Evolutionary conservation across 2,329 filamentous ascomycete species (phyloP).

Genomic region (Fusarium udum): DNA sequence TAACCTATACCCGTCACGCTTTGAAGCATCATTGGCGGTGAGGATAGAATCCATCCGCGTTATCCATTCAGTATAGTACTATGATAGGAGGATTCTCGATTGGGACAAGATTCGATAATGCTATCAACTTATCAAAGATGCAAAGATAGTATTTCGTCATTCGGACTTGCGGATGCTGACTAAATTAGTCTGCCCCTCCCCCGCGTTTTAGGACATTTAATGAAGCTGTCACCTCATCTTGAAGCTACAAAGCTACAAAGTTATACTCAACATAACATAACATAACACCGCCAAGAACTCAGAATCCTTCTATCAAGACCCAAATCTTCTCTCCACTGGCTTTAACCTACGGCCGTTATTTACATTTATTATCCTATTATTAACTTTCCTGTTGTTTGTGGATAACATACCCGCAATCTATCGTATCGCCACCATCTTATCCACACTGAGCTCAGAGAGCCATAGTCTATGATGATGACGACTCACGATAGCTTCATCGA

Average conservation of each 20-base stretch:
- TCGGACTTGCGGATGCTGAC: conserved; percentile 37
- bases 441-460: background rate
- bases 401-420: no score
- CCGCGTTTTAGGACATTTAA: conserved; percentile 17
- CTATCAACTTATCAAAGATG: background rate
- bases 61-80: no score
- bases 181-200: conserved; percentile 33
- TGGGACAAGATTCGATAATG: background rate
- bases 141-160: conserved; percentile 24
- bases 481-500: conserved; percentile 16
- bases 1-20: no score
- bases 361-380: accelerated
- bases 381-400: background rate
- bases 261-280: background rate
- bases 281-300: background rate
- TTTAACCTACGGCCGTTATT: no score
- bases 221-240: conserved; percentile 25
- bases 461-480: conserved; percentile 16
- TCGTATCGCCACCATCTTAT: background rate
- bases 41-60: no score
- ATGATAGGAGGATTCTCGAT: no score
- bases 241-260: conserved; percentile 6
- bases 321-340: background rate
- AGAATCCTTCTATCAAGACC: background rate
- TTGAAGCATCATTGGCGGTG: background rate